These are phyloP conservation scores for Casuarina glauca DNA, from an alignment of 306 rosid genomes.

Conservation along the genomic window DNA sequence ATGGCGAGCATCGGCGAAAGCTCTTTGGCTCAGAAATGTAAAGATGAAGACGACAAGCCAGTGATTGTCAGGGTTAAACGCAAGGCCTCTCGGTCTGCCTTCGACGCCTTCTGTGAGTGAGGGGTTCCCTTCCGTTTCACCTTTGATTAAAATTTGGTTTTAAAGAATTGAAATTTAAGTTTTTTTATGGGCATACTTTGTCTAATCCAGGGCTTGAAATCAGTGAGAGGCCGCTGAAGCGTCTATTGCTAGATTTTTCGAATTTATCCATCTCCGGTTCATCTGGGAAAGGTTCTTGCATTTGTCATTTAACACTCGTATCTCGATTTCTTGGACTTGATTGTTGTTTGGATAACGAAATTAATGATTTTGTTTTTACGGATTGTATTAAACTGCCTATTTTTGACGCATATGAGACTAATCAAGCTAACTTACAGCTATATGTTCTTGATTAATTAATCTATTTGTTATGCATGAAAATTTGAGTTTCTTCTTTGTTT, in stretches of 20 bases:
- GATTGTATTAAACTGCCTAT: not conserved
- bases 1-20: constrained; percentile 57
- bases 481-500: constrained; percentile 22
- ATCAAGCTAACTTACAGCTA: not conserved
- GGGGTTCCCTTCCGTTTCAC: not conserved
- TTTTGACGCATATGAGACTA: not conserved
- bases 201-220: constrained; percentile 73
- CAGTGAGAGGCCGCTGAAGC: constrained; percentile 80
- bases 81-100: constrained; percentile 63
- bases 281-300: constrained; percentile 52
- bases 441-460: not conserved
- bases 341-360: not conserved
- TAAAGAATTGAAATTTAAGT: not conserved
- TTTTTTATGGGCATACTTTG: not conserved
- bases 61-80: constrained; percentile 92
- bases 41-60: constrained; percentile 45
- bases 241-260: constrained; percentile 70
- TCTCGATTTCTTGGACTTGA: not conserved
- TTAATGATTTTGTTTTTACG: not conserved
- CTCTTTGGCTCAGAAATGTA: constrained; percentile 44
- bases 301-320: constrained; percentile 8
- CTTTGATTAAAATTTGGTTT: not conserved
- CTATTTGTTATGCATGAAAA: constrained; percentile 17
- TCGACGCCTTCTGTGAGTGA: constrained; percentile 76
- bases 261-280: constrained; percentile 59